phyloP scores from a whole-genome alignment of 768 basidiomycete species.

The Panellus pusillus region DNA sequence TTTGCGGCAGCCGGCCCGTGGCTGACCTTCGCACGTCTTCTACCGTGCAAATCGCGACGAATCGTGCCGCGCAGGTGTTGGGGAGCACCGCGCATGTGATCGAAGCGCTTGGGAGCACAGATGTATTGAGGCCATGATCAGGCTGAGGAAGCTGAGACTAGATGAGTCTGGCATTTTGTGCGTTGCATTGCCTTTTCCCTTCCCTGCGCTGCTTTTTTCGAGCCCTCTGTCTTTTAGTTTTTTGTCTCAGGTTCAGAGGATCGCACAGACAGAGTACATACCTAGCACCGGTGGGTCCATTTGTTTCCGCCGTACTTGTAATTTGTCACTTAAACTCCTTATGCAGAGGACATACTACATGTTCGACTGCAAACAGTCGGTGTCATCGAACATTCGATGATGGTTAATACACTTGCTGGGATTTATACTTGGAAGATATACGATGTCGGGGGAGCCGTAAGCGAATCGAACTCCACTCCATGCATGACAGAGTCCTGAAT shows the following conservation, averaged over 20 bases:
- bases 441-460: constrained; percentile 81
- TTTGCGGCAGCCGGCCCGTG: constrained; percentile 45
- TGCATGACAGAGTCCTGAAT: background rate
- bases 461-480: constrained; percentile 27
- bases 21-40: constrained; percentile 34
- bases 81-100: constrained; percentile 51
- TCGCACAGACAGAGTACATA: constrained; percentile 67
- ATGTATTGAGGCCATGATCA: constrained; percentile 57
- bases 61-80: constrained; percentile 57
- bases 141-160: constrained; percentile 58
- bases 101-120: constrained; percentile 69
- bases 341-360: constrained; percentile 70
- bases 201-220: background rate
- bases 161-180: constrained; percentile 80
- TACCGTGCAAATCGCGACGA: constrained; percentile 43
- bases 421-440: constrained; percentile 77
- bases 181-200: constrained; percentile 27
- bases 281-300: constrained; percentile 59
- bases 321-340: background rate
- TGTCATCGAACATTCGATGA: constrained; percentile 74
- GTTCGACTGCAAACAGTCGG: constrained; percentile 81
- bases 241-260: constrained; percentile 61
- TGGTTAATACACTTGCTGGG: constrained; percentile 60
- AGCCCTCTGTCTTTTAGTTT: constrained; percentile 48
- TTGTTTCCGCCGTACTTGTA: background rate